Percentiles rank a stretch among this genome's conserved stretches.
These are phyloP conservation scores for Erucastrum elatum DNA, from an alignment of 345 rosid genomes.

Conservation along the genomic window DNA sequence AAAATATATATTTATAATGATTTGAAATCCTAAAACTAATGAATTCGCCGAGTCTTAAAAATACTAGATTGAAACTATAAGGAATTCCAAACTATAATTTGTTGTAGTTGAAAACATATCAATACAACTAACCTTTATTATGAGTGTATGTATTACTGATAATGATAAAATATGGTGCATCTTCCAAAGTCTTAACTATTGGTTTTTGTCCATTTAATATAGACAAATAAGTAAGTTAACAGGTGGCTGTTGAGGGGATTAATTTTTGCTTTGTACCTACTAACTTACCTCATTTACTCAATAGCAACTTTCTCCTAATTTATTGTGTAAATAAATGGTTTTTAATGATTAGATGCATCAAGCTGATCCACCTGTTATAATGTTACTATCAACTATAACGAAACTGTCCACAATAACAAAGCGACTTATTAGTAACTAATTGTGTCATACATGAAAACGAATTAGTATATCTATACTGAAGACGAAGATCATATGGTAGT, in stretches of 20 bases:
- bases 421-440: background rate
- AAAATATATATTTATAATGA: background rate
- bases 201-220: conserved; percentile 2
- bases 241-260: conserved; percentile 27
- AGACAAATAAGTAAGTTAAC: conserved; percentile 15
- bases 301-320: background rate
- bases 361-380: background rate
- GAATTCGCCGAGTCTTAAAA: background rate
- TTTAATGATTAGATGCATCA: background rate
- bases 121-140: background rate
- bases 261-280: conserved; percentile 27
- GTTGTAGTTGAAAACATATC: background rate
- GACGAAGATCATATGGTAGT: background rate
- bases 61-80: background rate
- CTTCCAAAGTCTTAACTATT: conserved; percentile 19
- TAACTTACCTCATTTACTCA: conserved; percentile 24
- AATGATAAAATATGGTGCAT: conserved; percentile 11
- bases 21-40: background rate
- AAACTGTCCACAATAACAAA: background rate
- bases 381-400: background rate
- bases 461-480: background rate
- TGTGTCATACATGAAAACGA: background rate
- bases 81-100: background rate
- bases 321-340: background rate
- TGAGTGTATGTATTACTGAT: background rate